Conservation (phyloP, 176 grass and related monocot species). For the Tillandsia leiboldiana region DNA sequence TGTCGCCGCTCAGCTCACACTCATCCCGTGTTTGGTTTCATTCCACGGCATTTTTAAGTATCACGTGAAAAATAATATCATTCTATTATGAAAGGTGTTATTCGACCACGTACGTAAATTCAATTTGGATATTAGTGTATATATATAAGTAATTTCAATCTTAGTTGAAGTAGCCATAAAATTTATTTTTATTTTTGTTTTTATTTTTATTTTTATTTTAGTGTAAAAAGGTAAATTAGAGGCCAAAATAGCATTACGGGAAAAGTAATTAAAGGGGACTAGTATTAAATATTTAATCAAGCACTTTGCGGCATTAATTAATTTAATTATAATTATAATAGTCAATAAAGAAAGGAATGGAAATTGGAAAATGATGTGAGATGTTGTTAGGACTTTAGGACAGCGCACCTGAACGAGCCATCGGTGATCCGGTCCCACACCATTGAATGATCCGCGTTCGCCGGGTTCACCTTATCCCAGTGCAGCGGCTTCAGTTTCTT, state of each 20-base stretch:
- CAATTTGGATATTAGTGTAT: neutral
- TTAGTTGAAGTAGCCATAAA: neutral
- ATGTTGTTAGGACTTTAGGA: neutral
- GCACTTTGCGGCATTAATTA: neutral
- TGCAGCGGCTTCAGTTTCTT: slow-evolving; percentile 87
- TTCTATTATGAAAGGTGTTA: neutral
- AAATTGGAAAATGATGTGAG: neutral
- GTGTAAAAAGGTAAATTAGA: neutral
- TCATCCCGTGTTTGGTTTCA: too few relatives aligned
- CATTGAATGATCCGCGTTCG: slow-evolving; percentile 78
- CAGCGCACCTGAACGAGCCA: slow-evolving; percentile 87
- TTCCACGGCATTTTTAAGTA: too few relatives aligned
- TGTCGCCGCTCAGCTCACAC: too few relatives aligned
- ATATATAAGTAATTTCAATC: neutral
- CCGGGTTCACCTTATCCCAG: slow-evolving; percentile 84
- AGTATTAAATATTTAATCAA: slow-evolving; percentile 7
- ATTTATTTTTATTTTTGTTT: neutral
- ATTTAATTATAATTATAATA: slow-evolving; percentile 1
- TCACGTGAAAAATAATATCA: neutral
- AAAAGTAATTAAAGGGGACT: too few relatives aligned
- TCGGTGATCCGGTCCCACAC: slow-evolving; percentile 90
- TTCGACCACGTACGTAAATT: neutral
- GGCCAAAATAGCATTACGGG: too few relatives aligned
- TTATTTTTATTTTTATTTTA: neutral
- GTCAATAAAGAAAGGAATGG: slow-evolving; percentile 2